These are phyloP conservation scores for Colletotrichum tanaceti DNA, from an alignment of 2,329 filamentous ascomycete genomes.

Conservation along the genomic window DNA sequence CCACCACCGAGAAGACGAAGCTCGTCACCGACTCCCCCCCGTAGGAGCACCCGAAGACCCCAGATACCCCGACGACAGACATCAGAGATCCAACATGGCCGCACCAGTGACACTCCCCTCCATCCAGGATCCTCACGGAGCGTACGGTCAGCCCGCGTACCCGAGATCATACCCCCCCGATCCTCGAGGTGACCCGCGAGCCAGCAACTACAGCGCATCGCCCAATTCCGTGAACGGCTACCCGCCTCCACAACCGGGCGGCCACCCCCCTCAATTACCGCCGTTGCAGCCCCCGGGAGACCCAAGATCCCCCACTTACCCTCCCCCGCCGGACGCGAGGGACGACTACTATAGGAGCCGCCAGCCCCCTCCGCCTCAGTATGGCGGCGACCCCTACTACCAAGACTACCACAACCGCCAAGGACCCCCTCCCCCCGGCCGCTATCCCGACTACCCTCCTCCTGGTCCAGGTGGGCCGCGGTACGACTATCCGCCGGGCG, in stretches of 20 bases:
- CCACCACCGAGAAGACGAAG: constrained; percentile 39
- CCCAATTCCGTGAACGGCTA: constrained; percentile 61
- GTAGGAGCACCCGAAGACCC: constrained; percentile 35
- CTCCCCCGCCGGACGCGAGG: constrained; percentile 36
- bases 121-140: constrained; percentile 59
- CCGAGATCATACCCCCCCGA: constrained; percentile 55
- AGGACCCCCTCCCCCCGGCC: constrained; percentile 47
- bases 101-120: constrained; percentile 61
- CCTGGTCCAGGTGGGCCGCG: constrained; percentile 34
- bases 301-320: constrained; percentile 40
- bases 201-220: constrained; percentile 52
- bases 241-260: constrained; percentile 48
- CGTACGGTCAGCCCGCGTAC: constrained; percentile 51
- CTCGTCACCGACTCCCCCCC: constrained; percentile 34
- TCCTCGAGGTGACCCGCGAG: constrained; percentile 49
- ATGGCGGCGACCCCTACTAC: constrained; percentile 48
- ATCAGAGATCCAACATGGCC: constrained; percentile 56
- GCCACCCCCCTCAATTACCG: constrained; percentile 36
- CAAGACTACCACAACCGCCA: constrained; percentile 52
- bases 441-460: constrained; percentile 50
- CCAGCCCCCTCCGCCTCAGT: constrained; percentile 47
- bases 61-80: constrained; percentile 53
- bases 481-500: constrained; percentile 42
- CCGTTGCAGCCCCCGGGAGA: constrained; percentile 38
- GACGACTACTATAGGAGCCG: constrained; percentile 50